These are phyloP conservation scores for Hippophae gyantsensis DNA, from an alignment of 306 rosid species.

Conservation along the genomic window DNA sequence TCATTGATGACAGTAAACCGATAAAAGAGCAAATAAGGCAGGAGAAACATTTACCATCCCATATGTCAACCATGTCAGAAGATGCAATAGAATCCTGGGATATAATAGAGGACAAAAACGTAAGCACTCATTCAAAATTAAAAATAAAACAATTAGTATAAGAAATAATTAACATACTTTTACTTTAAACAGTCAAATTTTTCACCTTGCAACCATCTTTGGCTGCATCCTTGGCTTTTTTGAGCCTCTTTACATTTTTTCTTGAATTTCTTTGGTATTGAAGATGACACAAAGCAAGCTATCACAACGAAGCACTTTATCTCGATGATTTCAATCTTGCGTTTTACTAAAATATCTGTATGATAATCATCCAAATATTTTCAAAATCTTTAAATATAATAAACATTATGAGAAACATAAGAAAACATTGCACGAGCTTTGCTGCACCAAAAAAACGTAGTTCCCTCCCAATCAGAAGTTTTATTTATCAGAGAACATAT, in stretches of 20 bases:
- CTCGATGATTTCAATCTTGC: conserved; percentile 80
- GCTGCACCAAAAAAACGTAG: too few species aligned
- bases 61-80: conserved; percentile 44
- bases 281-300: conserved; percentile 67
- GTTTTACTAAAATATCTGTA: conserved; percentile 71
- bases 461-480: not conserved
- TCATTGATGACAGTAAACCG: conserved; percentile 10
- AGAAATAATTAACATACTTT: not conserved
- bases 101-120: conserved; percentile 4
- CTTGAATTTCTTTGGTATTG: conserved; percentile 49
- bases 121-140: not conserved
- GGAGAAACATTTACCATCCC: conserved; percentile 57
- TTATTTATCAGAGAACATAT: not conserved
- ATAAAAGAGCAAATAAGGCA: not conserved
- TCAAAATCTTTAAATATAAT: not conserved
- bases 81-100: conserved; percentile 35
- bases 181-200: conserved; percentile 1
- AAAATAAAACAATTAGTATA: conserved; percentile 5
- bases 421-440: not conserved
- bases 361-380: not conserved
- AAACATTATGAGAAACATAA: not conserved
- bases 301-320: conserved; percentile 59
- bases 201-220: conserved; percentile 45
- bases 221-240: conserved; percentile 15
- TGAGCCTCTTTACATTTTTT: conserved; percentile 30